Conservation (phyloP, 257 asterid species). For the Jacaranda copaia region DNA sequence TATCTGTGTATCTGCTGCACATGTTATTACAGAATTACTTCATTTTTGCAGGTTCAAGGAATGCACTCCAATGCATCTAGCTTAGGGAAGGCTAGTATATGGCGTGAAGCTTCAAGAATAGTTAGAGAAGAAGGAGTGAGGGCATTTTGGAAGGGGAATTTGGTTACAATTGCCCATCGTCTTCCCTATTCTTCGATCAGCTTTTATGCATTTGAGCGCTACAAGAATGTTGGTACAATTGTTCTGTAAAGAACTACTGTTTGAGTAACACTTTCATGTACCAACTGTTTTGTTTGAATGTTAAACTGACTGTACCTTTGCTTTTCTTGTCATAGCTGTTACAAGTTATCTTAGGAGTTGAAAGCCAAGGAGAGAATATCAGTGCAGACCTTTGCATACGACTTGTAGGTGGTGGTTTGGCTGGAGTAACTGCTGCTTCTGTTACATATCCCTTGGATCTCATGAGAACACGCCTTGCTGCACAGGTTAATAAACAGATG, state of each 20-base stretch:
- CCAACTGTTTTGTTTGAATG: neutral
- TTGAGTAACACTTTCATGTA: neutral
- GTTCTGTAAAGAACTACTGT: conserved; percentile 46
- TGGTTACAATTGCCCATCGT: conserved; percentile 85
- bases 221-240: conserved; percentile 86
- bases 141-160: conserved; percentile 92
- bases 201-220: conserved; percentile 83
- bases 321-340: conserved; percentile 52
- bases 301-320: conserved; percentile 20
- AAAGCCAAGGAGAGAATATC: conserved; percentile 63
- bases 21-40: conserved; percentile 2
- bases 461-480: conserved; percentile 84
- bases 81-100: conserved; percentile 69
- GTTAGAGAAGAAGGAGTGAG: conserved; percentile 77
- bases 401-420: conserved; percentile 86
- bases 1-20: neutral
- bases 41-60: conserved; percentile 65
- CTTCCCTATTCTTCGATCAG: conserved; percentile 88
- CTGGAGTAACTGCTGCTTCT: conserved; percentile 91
- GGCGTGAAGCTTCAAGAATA: conserved; percentile 73
- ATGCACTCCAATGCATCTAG: conserved; percentile 69
- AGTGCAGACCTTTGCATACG: conserved; percentile 73
- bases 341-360: conserved; percentile 57
- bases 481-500: conserved; percentile 58
- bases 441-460: conserved; percentile 85